phyloP scores from a whole-genome alignment of 73 alveolate genomes.

The Paraurostyla sp. region DNA sequence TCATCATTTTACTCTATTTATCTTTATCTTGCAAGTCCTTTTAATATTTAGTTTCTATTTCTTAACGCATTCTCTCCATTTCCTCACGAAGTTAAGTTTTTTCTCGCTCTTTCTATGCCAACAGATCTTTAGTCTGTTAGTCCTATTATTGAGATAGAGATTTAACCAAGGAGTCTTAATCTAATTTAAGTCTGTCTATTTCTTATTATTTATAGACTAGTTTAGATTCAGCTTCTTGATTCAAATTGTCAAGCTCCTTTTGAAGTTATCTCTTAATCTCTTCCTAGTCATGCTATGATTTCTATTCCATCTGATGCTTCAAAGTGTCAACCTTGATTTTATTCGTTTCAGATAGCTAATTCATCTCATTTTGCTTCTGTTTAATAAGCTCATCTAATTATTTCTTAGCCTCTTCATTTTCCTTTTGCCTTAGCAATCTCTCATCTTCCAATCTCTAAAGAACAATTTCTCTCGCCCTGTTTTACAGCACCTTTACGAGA shows the following conservation, averaged over 20 bases:
- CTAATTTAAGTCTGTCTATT: not conserved
- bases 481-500: constrained; percentile 1
- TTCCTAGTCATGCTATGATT: not conserved
- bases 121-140: constrained; percentile 4
- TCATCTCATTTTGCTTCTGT: not conserved
- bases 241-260: not conserved
- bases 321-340: not conserved
- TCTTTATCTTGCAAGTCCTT: not conserved
- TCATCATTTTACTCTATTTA: not conserved
- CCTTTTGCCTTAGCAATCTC: not conserved
- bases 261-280: not conserved
- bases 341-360: not conserved
- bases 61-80: constrained; percentile 8
- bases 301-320: not conserved
- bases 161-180: not conserved
- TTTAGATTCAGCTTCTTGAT: not conserved
- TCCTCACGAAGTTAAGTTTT: not conserved
- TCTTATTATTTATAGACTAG: not conserved
- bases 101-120: constrained; percentile 35
- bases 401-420: constrained; percentile 4
- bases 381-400: not conserved
- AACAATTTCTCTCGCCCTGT: constrained; percentile 34
- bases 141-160: constrained; percentile 12
- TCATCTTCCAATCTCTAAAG: constrained; percentile 2
- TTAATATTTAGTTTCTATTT: not conserved